Conservation (phyloP, 2,329 filamentous ascomycete species). For the Verticillium albo-atrum region DNA sequence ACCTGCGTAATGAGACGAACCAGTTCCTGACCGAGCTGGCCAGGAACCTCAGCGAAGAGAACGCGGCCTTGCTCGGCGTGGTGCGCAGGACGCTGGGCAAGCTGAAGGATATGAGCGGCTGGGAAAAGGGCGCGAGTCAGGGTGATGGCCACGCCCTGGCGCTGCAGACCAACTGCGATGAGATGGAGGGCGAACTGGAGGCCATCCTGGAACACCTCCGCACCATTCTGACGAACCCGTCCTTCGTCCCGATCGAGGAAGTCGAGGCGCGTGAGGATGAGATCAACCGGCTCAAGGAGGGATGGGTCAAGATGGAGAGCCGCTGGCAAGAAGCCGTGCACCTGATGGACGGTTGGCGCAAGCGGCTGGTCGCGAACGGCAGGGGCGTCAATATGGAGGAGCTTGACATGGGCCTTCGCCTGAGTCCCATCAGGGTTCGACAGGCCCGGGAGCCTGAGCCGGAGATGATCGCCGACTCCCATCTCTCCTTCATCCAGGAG, state of each 20-base stretch:
- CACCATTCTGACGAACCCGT: conserved; percentile 85
- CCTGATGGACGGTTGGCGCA: conserved; percentile 90
- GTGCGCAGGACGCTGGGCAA: conserved; percentile 67
- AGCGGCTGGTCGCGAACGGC: conserved; percentile 68
- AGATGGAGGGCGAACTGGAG: conserved; percentile 72
- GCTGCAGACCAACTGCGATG: conserved; percentile 44
- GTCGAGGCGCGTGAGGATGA: conserved; percentile 90
- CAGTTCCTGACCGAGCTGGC: conserved; percentile 84
- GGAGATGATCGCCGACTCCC: conserved; percentile 34
- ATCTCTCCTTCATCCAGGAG: conserved; percentile 28
- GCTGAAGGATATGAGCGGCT: conserved; percentile 65
- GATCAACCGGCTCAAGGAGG: conserved; percentile 74
- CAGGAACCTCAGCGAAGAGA: conserved; percentile 83
- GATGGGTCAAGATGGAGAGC: conserved; percentile 90
- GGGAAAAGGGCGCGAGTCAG: conserved; percentile 24
- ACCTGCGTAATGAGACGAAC: conserved; percentile 80
- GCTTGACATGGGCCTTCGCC: conserved; percentile 61
- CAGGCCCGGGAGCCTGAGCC: conserved; percentile 18
- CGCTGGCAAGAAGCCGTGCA: conserved; percentile 86
- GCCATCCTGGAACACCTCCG: conserved; percentile 75
- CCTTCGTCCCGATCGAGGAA: conserved; percentile 92
- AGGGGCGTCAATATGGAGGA: conserved; percentile 66
- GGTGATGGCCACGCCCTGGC: conserved; percentile 21
- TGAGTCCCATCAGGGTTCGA: conserved; percentile 54
- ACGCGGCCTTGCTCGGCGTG: conserved; percentile 73